phyloP scores from a whole-genome alignment of 495 filamentous ascomycete genomes.

The Podospora australis region DNA sequence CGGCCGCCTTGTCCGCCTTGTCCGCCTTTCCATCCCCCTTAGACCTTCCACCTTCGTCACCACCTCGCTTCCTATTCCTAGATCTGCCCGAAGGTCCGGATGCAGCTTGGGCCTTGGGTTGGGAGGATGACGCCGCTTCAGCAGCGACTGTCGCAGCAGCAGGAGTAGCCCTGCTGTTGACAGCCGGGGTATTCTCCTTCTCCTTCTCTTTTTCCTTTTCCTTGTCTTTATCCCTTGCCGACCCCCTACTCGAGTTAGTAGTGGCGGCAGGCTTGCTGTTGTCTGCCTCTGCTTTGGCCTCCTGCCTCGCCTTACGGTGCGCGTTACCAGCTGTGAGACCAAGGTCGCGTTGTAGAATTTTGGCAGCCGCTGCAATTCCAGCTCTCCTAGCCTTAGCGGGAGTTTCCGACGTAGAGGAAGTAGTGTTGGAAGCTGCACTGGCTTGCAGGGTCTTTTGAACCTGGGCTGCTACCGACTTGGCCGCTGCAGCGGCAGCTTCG shows the following conservation, averaged over 20 bases:
- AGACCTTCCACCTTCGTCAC: slow-evolving; percentile 17
- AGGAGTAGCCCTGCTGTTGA: slow-evolving; percentile 21
- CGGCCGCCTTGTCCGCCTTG: slow-evolving; percentile 10
- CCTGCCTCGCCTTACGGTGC: slow-evolving; percentile 46
- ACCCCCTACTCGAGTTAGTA: too few relatives aligned
- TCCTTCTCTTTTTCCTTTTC: slow-evolving; percentile 35
- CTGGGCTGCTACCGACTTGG: slow-evolving; percentile 22
- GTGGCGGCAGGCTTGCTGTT: slow-evolving; percentile 33
- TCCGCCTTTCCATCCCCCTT: slow-evolving; percentile 17
- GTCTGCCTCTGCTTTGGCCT: slow-evolving; percentile 45
- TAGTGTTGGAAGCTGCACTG: slow-evolving; percentile 4
- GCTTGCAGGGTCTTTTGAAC: slow-evolving; percentile 14
- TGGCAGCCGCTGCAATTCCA: slow-evolving; percentile 67
- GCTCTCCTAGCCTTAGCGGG: slow-evolving; percentile 51
- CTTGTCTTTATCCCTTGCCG: too few relatives aligned
- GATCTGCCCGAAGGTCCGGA: slow-evolving; percentile 22
- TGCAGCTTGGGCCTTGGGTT: slow-evolving; percentile 19
- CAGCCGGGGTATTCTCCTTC: slow-evolving; percentile 16
- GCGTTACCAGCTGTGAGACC: slow-evolving; percentile 65
- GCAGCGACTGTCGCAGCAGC: slow-evolving; percentile 24
- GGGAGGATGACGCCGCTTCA: slow-evolving; percentile 7
- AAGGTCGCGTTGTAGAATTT: slow-evolving; percentile 84
- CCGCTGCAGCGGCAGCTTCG: slow-evolving; percentile 1
- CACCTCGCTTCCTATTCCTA: slow-evolving; percentile 21
- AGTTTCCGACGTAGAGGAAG: slow-evolving; percentile 21